phyloP scores from a whole-genome alignment of 768 basidiomycete genomes.

The Lyophyllum semitale region DNA sequence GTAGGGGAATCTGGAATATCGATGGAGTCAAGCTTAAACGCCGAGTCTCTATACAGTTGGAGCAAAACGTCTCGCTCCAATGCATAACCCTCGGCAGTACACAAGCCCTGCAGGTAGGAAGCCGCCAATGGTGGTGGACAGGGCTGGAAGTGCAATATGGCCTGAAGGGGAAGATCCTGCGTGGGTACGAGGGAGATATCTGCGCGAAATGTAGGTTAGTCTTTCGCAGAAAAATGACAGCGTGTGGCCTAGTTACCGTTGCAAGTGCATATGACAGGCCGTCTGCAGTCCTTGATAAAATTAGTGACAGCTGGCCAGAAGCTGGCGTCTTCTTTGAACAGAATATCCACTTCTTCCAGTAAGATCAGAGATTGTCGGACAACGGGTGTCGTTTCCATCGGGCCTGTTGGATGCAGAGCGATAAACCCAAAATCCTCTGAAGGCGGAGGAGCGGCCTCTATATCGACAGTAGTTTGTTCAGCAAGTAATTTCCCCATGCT shows the following conservation, averaged over 20 bases:
- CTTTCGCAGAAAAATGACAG: conserved; percentile 1
- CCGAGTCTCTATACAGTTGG: conserved; percentile 43
- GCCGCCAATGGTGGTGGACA: conserved; percentile 54
- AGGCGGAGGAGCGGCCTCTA: conserved; percentile 8
- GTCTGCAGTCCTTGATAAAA: conserved; percentile 79
- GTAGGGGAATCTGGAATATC: conserved; percentile 33
- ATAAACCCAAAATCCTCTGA: conserved; percentile 25
- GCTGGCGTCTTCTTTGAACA: conserved; percentile 82
- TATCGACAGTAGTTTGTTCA: not conserved
- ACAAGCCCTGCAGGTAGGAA: conserved; percentile 71
- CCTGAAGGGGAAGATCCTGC: conserved; percentile 76
- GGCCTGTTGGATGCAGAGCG: conserved; percentile 2
- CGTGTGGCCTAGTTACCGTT: conserved; percentile 63
- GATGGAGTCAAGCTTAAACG: conserved; percentile 25
- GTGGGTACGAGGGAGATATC: conserved; percentile 76
- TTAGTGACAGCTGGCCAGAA: conserved; percentile 85
- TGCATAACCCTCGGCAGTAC: conserved; percentile 53
- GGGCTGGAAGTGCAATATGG: conserved; percentile 63
- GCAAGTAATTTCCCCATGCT: not conserved
- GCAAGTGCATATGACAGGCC: conserved; percentile 94
- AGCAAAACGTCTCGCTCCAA: conserved; percentile 44
- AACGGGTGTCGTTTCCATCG: conserved; percentile 20
- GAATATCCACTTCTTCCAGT: conserved; percentile 92
- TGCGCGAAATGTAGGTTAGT: conserved; percentile 28
- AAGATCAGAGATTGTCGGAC: conserved; percentile 87